Evolutionary conservation across 2,329 filamentous ascomycete species (phyloP).

Genomic region (Chaetomium strumarium): DNA sequence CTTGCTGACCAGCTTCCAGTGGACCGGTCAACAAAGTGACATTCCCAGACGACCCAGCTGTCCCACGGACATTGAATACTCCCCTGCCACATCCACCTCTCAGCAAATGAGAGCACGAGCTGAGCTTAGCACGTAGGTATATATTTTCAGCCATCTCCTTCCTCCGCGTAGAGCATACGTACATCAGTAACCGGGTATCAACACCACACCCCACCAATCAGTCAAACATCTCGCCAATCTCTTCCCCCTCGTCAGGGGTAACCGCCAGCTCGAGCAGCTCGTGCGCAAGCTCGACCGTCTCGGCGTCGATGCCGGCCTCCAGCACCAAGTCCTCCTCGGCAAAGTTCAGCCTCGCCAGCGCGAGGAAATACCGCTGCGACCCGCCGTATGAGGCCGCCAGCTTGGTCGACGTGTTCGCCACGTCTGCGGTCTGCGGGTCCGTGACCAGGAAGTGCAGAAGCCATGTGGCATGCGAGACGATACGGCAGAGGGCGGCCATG

Average conservation of each 20-base stretch:
- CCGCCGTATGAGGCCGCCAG: slow-evolving; percentile 64
- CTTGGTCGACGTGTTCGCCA: slow-evolving; percentile 62
- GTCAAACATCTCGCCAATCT: slow-evolving; percentile 33
- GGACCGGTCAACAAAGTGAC: neutral
- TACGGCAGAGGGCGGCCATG: slow-evolving; percentile 34
- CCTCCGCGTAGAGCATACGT: too few relatives aligned
- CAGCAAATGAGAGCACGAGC: too few relatives aligned
- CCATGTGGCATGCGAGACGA: slow-evolving; percentile 44
- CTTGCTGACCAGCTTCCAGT: too few relatives aligned
- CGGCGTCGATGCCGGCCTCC: slow-evolving; percentile 69
- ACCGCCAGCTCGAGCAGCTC: slow-evolving; percentile 74
- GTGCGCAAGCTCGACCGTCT: slow-evolving; percentile 75
- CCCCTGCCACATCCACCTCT: too few relatives aligned
- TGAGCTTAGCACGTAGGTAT: neutral
- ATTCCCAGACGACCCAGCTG: too few relatives aligned
- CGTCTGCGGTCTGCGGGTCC: slow-evolving; percentile 38
- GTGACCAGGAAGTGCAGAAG: slow-evolving; percentile 50
- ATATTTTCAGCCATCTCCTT: neutral
- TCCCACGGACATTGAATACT: too few relatives aligned
- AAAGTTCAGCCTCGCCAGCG: slow-evolving; percentile 78
- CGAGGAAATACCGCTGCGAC: slow-evolving; percentile 75
- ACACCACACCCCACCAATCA: slow-evolving; percentile 6
- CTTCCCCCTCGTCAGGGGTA: slow-evolving; percentile 62
- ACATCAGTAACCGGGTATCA: neutral
- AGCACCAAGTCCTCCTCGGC: slow-evolving; percentile 70